phyloP scores from a whole-genome alignment of 2,329 filamentous ascomycete species.

The Dothistroma septosporum region DNA sequence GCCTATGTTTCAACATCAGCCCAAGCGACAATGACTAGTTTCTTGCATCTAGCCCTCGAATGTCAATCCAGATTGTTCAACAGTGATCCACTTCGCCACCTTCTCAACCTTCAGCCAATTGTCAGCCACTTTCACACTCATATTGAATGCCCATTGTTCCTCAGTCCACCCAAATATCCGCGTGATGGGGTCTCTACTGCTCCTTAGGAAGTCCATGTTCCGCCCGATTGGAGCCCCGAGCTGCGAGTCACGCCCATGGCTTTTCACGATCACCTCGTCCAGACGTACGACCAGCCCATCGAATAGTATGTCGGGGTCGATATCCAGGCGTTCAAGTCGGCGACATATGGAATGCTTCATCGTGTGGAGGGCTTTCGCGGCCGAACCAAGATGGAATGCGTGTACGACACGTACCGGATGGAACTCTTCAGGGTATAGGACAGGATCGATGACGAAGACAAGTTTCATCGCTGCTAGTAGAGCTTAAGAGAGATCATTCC shows the following conservation, averaged over 20 bases:
- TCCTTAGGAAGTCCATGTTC: background rate
- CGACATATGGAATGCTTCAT: background rate
- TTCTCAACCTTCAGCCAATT: background rate
- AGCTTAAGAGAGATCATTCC: background rate
- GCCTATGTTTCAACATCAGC: background rate
- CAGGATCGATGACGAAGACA: background rate
- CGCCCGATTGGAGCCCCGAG: background rate
- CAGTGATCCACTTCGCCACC: background rate
- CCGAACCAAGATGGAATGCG: background rate
- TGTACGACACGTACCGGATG: background rate
- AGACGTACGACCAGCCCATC: background rate
- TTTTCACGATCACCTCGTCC: background rate
- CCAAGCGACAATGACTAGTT: background rate
- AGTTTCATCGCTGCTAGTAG: background rate
- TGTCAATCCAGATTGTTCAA: background rate
- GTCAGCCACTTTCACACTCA: background rate
- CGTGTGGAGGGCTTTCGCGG: background rate
- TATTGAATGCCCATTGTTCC: background rate
- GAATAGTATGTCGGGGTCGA: background rate
- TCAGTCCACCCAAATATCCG: background rate
- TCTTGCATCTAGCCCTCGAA: background rate
- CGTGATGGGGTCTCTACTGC: background rate
- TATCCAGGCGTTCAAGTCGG: background rate
- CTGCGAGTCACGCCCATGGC: background rate
- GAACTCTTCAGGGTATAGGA: background rate